phyloP scores from a whole-genome alignment of 1,139 yeast genomes.

The Saccharomyces hybrid region DNA sequence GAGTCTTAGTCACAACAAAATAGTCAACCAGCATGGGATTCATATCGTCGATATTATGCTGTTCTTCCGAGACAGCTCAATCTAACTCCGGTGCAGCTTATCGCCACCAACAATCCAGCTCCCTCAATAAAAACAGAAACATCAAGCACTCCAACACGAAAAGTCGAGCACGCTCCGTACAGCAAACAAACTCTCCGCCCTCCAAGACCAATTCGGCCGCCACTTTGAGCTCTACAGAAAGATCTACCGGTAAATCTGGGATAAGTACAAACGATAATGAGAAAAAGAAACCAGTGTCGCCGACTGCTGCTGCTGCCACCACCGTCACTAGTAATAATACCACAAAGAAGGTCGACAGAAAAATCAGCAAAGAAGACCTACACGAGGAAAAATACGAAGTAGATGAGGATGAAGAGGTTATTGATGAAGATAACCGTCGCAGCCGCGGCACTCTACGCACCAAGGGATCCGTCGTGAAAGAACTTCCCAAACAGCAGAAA shows the following conservation, averaged over 20 bases:
- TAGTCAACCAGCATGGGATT: conserved; percentile 4
- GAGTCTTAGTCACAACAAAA: background rate
- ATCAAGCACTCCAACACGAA: background rate
- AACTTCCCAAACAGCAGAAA: background rate
- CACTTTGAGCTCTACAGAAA: background rate
- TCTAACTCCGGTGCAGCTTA: background rate
- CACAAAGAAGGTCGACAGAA: background rate
- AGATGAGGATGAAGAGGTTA: conserved; percentile 2
- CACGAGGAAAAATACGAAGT: conserved; percentile 3
- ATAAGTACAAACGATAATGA: background rate
- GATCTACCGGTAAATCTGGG: background rate
- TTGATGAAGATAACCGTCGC: conserved; percentile 1
- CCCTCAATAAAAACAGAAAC: background rate
- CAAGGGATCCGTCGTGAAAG: background rate
- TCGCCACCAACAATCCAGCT: background rate
- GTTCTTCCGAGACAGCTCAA: conserved; percentile 3
- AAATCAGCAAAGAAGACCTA: conserved; percentile 1
- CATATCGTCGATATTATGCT: conserved; percentile 7
- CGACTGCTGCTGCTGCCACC: background rate
- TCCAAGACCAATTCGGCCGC: background rate
- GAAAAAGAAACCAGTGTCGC: background rate
- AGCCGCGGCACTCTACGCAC: background rate
- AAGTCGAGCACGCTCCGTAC: background rate
- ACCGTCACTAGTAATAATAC: background rate
- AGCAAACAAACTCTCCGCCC: background rate